Conservation (phyloP, 805 yeast species). For the Nakazawaea pomicola region DNA sequence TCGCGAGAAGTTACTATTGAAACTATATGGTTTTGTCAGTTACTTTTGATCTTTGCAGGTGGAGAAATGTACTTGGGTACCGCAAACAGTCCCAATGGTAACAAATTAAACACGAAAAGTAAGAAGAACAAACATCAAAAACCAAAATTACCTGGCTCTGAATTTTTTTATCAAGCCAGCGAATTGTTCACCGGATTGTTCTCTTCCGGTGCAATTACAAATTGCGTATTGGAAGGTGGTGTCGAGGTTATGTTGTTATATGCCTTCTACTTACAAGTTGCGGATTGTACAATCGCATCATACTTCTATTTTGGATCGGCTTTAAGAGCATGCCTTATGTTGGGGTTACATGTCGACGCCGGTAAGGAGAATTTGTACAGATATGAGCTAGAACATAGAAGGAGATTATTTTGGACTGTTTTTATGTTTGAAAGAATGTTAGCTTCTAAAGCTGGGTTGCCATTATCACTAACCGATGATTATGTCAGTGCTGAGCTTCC, state of each 20-base stretch:
- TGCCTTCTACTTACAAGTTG: conserved; percentile 78
- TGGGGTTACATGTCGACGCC: conserved; percentile 82
- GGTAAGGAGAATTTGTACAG: conserved; percentile 54
- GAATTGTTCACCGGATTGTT: conserved; percentile 71
- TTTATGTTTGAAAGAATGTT: conserved; percentile 58
- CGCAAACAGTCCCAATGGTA: conserved; percentile 57
- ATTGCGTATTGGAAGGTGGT: conserved; percentile 74
- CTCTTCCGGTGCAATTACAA: conserved; percentile 76
- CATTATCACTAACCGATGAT: conserved; percentile 73
- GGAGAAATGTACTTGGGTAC: conserved; percentile 85
- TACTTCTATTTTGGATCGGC: conserved; percentile 79
- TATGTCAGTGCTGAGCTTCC: conserved; percentile 79
- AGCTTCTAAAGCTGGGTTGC: conserved; percentile 78
- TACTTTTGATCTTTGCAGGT: conserved; percentile 64
- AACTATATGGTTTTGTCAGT: conserved; percentile 78
- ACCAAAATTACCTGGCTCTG: conserved; percentile 69
- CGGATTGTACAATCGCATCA: conserved; percentile 78
- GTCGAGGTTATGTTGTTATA: conserved; percentile 69
- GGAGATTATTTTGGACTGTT: conserved; percentile 35
- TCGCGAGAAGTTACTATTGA: conserved; percentile 45
- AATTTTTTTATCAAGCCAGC: conserved; percentile 75
- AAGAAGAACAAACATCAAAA: conserved; percentile 17
- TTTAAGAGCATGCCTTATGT: conserved; percentile 60
- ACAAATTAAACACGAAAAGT: conserved; percentile 24
- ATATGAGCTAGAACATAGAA: conserved; percentile 48